These are phyloP conservation scores for Talaromyces islandicus DNA, from an alignment of 2,329 filamentous ascomycete genomes.

Conservation along the genomic window DNA sequence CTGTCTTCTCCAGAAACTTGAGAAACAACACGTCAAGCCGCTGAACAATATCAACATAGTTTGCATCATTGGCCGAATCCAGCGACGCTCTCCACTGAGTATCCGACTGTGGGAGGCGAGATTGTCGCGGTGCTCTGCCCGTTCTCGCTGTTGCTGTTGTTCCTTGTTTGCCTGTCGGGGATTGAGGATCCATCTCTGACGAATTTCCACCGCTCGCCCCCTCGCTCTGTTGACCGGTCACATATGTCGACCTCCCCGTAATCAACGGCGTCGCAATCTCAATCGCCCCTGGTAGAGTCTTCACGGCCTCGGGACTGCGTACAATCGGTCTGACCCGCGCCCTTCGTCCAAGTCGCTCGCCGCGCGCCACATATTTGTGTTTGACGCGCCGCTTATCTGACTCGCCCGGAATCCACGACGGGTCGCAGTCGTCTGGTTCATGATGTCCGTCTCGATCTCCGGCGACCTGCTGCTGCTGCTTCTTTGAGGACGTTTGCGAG, in stretches of 20 bases:
- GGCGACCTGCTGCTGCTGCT: constrained; percentile 4
- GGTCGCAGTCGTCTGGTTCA: constrained; percentile 31
- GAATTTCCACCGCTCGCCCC: constrained; percentile 2
- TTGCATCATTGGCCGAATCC: constrained; percentile 24
- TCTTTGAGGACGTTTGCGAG: constrained; percentile 4
- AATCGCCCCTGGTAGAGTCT: constrained; percentile 34
- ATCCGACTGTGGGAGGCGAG: constrained; percentile 22
- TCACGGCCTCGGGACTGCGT: constrained; percentile 29
- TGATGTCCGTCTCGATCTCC: constrained; percentile 12
- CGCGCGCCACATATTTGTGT: constrained; percentile 32
- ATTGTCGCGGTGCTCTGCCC: constrained; percentile 19
- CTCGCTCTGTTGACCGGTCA: background rate
- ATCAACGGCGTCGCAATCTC: constrained; percentile 38
- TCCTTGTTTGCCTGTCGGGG: background rate
- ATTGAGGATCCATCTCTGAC: background rate
- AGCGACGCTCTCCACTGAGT: constrained; percentile 30
- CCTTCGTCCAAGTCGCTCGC: constrained; percentile 17
- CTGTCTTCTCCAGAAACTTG: constrained; percentile 32
- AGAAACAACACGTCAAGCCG: constrained; percentile 29
- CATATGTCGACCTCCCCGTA: constrained; percentile 24
- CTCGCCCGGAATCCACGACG: constrained; percentile 34
- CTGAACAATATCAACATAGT: constrained; percentile 29
- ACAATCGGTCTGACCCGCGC: constrained; percentile 25
- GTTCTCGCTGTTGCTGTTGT: constrained; percentile 9
- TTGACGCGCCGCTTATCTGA: constrained; percentile 26